phyloP scores from a whole-genome alignment of 2,329 filamentous ascomycete genomes.

The Exophiala sp. region DNA sequence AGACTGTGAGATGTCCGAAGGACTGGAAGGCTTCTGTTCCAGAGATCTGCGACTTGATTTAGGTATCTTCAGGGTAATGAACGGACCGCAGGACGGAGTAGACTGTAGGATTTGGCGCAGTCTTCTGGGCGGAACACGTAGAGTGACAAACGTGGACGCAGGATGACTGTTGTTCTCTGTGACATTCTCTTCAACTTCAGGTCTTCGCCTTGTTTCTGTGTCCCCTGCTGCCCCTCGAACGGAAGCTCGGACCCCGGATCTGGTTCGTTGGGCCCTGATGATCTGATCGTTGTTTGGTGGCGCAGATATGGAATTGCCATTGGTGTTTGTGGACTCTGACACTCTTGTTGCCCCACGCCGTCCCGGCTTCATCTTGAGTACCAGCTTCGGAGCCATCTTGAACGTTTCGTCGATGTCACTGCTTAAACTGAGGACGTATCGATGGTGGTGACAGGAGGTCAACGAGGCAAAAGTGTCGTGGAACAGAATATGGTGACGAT shows the following conservation, averaged over 20 bases:
- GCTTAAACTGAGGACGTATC: too few species aligned
- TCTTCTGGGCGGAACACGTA: not conserved
- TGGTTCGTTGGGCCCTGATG: not conserved
- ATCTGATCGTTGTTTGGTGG: not conserved
- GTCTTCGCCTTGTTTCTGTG: not conserved
- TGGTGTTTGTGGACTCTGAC: not conserved
- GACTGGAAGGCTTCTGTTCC: not conserved
- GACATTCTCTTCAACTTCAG: not conserved
- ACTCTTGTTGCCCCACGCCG: not conserved
- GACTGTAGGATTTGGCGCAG: not conserved
- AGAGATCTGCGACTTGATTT: not conserved
- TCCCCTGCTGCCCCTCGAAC: not conserved
- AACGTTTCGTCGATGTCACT: not conserved
- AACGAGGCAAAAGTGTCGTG: not conserved
- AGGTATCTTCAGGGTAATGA: conserved; percentile 1
- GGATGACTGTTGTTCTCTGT: not conserved
- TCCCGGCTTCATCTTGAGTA: not conserved
- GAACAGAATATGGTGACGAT: too few species aligned
- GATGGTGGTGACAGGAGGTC: too few species aligned
- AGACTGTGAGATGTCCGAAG: not conserved
- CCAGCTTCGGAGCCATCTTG: not conserved
- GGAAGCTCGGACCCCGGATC: not conserved
- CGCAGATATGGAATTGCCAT: not conserved
- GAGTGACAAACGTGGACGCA: not conserved
- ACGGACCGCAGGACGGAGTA: not conserved